Evolutionary conservation across 257 asterid genomes (phyloP).

Genomic region (Capsicum pubescens): DNA sequence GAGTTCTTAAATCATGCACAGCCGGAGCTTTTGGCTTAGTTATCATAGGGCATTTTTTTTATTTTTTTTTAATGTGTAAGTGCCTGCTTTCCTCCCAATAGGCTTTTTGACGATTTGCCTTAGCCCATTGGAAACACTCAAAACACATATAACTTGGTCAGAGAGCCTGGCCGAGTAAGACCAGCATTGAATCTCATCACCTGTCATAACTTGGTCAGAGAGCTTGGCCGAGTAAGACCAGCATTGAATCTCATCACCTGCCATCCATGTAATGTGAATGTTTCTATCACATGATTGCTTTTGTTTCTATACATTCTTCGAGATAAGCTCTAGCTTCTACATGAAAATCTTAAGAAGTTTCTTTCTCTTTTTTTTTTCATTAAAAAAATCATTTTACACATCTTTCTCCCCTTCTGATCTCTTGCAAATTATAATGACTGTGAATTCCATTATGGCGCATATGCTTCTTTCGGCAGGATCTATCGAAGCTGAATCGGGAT

Average conservation of each 20-base stretch:
- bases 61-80: neutral
- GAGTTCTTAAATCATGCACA: neutral
- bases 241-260: neutral
- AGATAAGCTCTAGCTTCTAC: neutral
- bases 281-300: neutral
- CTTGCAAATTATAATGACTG: neutral
- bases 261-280: neutral
- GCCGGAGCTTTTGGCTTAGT: neutral
- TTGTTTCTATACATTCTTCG: neutral
- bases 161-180: neutral
- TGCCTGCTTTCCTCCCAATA: neutral
- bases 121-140: neutral
- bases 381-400: neutral
- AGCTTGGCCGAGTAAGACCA: neutral
- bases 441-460: neutral
- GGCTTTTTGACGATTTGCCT: neutral
- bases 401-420: neutral
- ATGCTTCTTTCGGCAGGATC: constrained; percentile 60
- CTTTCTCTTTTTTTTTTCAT: neutral
- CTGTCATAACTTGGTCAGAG: too few relatives aligned
- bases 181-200: neutral
- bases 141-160: neutral
- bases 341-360: neutral
- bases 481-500: constrained; percentile 83
- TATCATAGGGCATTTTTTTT: neutral